Conservation (phyloP, 805 yeast genomes). For the Starmerella gropengiesseri region DNA sequence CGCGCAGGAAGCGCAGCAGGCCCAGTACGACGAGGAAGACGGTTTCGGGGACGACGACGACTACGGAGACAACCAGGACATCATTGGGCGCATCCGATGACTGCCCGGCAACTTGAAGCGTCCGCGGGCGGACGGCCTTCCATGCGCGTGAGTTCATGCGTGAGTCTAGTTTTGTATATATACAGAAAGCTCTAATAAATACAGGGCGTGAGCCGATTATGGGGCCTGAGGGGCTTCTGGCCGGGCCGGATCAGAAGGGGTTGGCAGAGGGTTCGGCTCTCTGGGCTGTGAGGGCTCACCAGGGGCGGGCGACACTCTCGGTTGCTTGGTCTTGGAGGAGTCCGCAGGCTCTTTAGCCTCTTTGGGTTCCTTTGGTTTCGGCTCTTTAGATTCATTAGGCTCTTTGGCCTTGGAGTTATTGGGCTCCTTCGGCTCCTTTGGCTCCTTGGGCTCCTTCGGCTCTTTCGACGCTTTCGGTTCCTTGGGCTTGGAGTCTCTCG, state of each 20-base stretch:
- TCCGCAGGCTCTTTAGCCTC: neutral
- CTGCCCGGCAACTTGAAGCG: too few relatives aligned
- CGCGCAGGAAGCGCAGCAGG: neutral
- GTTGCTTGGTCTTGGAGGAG: neutral
- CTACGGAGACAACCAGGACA: slow-evolving; percentile 13
- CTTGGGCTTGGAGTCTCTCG: neutral
- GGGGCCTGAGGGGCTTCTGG: too few relatives aligned
- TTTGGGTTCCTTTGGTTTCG: neutral
- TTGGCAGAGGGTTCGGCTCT: too few relatives aligned
- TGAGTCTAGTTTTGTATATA: too few relatives aligned
- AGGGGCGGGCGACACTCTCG: too few relatives aligned
- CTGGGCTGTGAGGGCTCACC: neutral
- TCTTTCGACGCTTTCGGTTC: neutral
- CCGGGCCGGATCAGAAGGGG: too few relatives aligned
- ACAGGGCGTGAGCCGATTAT: too few relatives aligned
- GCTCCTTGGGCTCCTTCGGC: neutral
- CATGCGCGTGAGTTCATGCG: too few relatives aligned
- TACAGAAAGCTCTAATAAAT: too few relatives aligned
- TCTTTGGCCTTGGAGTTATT: neutral
- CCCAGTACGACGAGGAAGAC: neutral
- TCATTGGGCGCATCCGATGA: slow-evolving; percentile 17
- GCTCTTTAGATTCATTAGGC: neutral
- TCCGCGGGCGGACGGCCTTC: too few relatives aligned
- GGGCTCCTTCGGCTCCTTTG: neutral
- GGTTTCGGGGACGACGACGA: slow-evolving; percentile 12